Evolutionary conservation across 768 basidiomycete species (phyloP), one percentile per base, ranked within the genome.

Genomic region (Lactifluus pinguis): DNA sequence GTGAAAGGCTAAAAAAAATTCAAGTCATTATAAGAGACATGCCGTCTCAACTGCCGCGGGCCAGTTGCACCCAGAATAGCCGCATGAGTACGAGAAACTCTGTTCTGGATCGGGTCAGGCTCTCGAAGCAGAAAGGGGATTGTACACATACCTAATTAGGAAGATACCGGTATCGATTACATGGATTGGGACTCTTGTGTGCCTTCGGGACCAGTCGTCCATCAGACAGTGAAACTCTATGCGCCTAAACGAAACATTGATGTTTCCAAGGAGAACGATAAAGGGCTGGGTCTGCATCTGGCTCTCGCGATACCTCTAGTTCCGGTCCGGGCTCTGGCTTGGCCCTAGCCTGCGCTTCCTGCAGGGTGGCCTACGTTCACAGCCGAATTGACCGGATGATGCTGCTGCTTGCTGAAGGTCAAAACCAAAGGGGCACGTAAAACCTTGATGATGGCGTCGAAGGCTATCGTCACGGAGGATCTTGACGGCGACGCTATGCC

Each of bases 221-320:
- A 13, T 17, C 45, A 38, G 39, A 29, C 39, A 17, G 54, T 11
- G n/a, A 57, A 61, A 48, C 51, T 3, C 53, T 44, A 53, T 17
- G 51, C 19, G 47, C 53, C 56, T 57, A 62, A 53, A 34, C 50
- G n/a, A 15, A 21, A n/a, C 15, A 41, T 39, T 39, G 44, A 36
- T 42, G 51, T 57, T 47, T 47, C 51, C 47, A 62, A 42, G 61
- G 45, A 45, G 42, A 45, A 38, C 32, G 32, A 42, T 19, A 51
- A 21, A 48, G 59, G 41, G n/a, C 45, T 42, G 6, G 52, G 52
- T 39, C 50, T 44, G 25, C 47, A 54, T 30, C 50, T n/a, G 29
- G 49, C 55, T 29, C 39, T 32, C 25, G 29, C 44, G 21, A 48
- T 50, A 21, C 2, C 3, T 45, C 45, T n/a, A 47, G 21, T 11